phyloP scores from a whole-genome alignment of 441 rosid genomes.

The Populus trichocarpa region DNA sequence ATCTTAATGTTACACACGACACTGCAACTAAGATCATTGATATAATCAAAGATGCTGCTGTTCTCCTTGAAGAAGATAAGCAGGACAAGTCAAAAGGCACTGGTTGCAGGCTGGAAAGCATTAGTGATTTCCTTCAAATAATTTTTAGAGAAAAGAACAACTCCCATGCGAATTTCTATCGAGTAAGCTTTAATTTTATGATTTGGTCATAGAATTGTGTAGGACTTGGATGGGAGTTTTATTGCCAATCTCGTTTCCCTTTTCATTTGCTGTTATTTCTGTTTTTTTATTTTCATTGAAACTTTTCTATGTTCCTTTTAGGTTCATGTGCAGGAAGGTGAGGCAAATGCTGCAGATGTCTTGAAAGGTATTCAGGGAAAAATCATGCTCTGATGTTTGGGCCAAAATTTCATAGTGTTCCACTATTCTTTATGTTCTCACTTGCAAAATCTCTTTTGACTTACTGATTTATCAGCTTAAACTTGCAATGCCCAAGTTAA shows the following conservation, averaged over 20 bases:
- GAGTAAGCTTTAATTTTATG: constrained; percentile 50
- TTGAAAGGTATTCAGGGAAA: constrained; percentile 49
- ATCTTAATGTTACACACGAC: constrained; percentile 72
- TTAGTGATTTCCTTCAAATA: constrained; percentile 64
- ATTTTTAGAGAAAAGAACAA: constrained; percentile 66
- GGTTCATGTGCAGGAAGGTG: constrained; percentile 89
- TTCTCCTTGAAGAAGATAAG: constrained; percentile 77
- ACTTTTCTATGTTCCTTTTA: constrained; percentile 30
- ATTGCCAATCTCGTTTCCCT: neutral
- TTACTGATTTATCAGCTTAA: neutral
- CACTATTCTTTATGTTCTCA: neutral
- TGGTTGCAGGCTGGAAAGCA: constrained; percentile 73
- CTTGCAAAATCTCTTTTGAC: neutral
- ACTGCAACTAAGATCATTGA: constrained; percentile 73
- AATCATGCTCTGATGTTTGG: constrained; percentile 3
- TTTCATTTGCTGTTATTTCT: neutral
- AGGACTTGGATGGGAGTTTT: neutral
- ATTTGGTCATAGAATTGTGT: constrained; percentile 9
- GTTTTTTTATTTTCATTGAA: constrained; percentile 5
- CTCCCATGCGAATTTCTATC: constrained; percentile 65
- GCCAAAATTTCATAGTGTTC: neutral
- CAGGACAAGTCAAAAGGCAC: constrained; percentile 42
- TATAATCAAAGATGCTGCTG: constrained; percentile 71
- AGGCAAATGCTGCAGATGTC: constrained; percentile 47
- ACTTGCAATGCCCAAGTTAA: neutral